Conservation (phyloP, 768 basidiomycete genomes). For the Boletus vinaceobasis region DNA sequence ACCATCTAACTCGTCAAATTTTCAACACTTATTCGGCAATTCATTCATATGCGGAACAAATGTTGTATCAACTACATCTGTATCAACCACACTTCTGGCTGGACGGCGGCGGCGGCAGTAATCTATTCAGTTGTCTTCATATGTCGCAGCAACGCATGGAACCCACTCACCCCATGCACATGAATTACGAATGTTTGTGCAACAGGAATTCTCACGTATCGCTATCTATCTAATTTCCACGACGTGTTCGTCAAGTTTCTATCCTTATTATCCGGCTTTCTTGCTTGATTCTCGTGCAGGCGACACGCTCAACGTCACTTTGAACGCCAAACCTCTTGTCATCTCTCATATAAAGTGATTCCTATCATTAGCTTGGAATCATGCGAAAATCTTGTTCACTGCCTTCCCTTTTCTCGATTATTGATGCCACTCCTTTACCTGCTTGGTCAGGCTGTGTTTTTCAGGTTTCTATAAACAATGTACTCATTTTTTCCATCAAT, state of each 20-base stretch:
- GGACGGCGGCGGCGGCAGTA: constrained; percentile 21
- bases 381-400: constrained; percentile 7
- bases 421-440: constrained; percentile 10
- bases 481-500: constrained; percentile 19
- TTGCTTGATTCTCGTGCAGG: constrained; percentile 17
- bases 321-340: constrained; percentile 1
- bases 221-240: constrained; percentile 20
- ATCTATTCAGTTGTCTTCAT: constrained; percentile 32
- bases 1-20: constrained; percentile 15
- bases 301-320: constrained; percentile 6
- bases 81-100: constrained; percentile 31
- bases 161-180: constrained; percentile 15
- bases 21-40: constrained; percentile 18
- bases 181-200: constrained; percentile 28
- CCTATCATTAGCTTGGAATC: constrained; percentile 3
- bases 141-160: constrained; percentile 25
- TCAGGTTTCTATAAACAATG: constrained; percentile 9
- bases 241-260: constrained; percentile 16
- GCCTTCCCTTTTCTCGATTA: not conserved
- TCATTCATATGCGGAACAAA: constrained; percentile 26
- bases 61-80: constrained; percentile 35
- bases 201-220: constrained; percentile 11
- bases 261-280: constrained; percentile 29
- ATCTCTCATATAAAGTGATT: constrained; percentile 2
- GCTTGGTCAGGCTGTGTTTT: constrained; percentile 23